These are phyloP conservation scores for Dittrichia graveolens DNA, from an alignment of 129 eudicot species.

Conservation along the genomic window DNA sequence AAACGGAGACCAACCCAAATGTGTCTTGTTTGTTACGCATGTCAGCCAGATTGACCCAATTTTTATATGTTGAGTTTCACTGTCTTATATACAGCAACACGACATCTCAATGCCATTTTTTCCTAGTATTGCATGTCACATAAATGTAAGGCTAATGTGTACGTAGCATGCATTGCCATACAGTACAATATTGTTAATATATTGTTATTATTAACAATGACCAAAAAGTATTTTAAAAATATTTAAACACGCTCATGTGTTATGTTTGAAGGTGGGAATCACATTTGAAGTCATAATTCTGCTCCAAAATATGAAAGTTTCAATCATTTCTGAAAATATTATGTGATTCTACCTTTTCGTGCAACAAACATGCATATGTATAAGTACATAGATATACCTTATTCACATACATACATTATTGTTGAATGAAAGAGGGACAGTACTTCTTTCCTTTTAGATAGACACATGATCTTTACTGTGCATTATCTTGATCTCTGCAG, in stretches of 20 bases:
- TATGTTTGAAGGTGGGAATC: background rate
- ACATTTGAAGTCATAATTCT: slow-evolving; percentile 14
- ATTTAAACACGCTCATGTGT: background rate
- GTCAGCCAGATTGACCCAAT: too few species aligned
- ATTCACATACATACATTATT: too few species aligned
- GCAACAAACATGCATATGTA: too few species aligned
- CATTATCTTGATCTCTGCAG: slow-evolving; percentile 52
- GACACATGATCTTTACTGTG: slow-evolving; percentile 5
- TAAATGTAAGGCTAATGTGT: too few species aligned
- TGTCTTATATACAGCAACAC: too few species aligned
- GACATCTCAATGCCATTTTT: too few species aligned
- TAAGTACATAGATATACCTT: too few species aligned
- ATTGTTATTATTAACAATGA: background rate
- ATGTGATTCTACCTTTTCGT: slow-evolving; percentile 13
- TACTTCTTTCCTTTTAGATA: slow-evolving; percentile 14
- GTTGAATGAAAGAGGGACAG: slow-evolving; percentile 3
- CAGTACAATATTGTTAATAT: slow-evolving; percentile 8
- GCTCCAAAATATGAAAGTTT: background rate
- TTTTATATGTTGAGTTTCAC: too few species aligned
- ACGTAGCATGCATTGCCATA: too few species aligned
- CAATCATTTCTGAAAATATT: background rate
- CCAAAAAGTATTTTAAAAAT: background rate
- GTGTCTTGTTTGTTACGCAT: too few species aligned
- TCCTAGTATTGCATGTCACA: too few species aligned
- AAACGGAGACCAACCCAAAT: too few species aligned